Base-by-base conservation (phyloP, 2,329 filamentous ascomycete species). In the Phoma herbarum region DNA sequence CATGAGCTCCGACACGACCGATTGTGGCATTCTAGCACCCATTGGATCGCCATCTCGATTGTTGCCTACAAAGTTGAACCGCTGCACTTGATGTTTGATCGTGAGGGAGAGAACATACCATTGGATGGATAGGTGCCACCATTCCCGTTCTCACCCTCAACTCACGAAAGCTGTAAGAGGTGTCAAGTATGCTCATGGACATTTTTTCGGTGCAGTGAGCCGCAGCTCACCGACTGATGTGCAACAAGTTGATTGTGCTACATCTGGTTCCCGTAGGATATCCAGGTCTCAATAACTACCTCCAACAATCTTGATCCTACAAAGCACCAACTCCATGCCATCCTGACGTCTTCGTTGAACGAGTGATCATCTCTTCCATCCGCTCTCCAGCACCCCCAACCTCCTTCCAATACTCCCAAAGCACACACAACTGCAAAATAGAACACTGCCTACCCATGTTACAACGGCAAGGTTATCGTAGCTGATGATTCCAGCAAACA, bases 361-460 rank as follows among this genome's bases (percentile, higher is more conserved):
- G 25, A 37, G 31, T 22, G 3, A 20, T 61, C 43, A 63, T 26
- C 60, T 58, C 41, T 63, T 66, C 57, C 39, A 64, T 9, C 58
- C 45, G 10, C 63, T 63, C 41, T 76, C 72, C 51, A 72, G 61
- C 0, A 75, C 65, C 8, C 89, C 88, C 64, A 98, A 79, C 61
- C 91, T 84, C 62, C 95, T 84, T 12, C 95, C 95, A 72, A 99
- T 92, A 73, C 97, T 98, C 11, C 95, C 95, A 82, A 99, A 97
- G 78, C 93, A 97, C 10, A 98, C 87, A 67, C 92, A 93, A 71
- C 92, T 96, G 78, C 95, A 97, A 75, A 97, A 99, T 49, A 99
- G 79, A 25, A 98, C 93, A 72, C 92, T 97, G 23, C 94, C 84
- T 71, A 97, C 90, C 94, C 95, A 99, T 4, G 93, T 91, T 12